These are phyloP conservation scores for Boehmeria nivea DNA, from an alignment of 306 rosid genomes.

Conservation along the genomic window DNA sequence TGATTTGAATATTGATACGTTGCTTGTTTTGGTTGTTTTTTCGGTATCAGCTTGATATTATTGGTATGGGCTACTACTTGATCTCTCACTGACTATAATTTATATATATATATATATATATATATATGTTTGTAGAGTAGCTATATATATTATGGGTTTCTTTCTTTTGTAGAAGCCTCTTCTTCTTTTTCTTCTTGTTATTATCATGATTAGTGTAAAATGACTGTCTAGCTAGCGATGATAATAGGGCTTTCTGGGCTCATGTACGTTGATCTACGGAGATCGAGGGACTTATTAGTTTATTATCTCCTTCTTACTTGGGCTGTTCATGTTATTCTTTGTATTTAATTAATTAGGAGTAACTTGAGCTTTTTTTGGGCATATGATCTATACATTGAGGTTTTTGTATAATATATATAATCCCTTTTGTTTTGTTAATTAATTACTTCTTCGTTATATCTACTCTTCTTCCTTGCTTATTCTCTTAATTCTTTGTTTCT, in stretches of 20 bases:
- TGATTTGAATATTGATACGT: too few species aligned
- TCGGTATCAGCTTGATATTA: not conserved
- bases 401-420: not conserved
- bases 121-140: not conserved
- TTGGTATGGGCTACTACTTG: not conserved
- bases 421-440: slow-evolving; percentile 1
- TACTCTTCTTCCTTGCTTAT: not conserved
- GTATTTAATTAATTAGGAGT: not conserved
- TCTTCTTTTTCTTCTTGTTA: too few species aligned
- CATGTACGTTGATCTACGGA: too few species aligned
- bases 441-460: not conserved
- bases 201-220: not conserved
- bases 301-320: not conserved
- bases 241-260: too few species aligned
- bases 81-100: not conserved
- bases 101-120: not conserved
- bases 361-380: slow-evolving; percentile 1
- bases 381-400: not conserved
- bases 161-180: too few species aligned
- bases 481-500: not conserved
- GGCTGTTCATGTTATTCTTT: slow-evolving; percentile 1
- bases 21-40: not conserved
- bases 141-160: too few species aligned
- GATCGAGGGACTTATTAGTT: too few species aligned
- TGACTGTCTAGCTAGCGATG: not conserved